Percentiles rank a stretch among this genome's conserved stretches.
Evolutionary conservation across 1,284 basidiomycete genomes (phyloP).

Genomic region (Agaricales sp.): DNA sequence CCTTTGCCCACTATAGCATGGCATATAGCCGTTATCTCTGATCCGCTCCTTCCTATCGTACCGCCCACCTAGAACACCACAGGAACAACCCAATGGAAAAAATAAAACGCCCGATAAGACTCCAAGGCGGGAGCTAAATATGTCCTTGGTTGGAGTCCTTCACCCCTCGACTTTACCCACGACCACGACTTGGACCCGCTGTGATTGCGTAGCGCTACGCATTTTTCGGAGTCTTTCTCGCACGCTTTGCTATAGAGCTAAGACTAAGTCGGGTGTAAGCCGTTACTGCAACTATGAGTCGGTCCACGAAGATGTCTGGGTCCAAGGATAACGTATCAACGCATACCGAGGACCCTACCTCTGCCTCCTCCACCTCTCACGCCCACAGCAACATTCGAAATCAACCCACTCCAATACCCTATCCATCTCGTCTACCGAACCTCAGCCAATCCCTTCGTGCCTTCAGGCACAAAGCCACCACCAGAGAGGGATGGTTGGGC

Average conservation of each 20-base stretch:
- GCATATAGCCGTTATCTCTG: neutral
- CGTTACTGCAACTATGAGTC: neutral
- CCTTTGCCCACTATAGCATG: neutral
- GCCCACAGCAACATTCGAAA: no score
- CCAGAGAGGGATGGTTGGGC: conserved; percentile 62
- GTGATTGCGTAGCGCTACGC: neutral
- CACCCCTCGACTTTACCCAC: neutral
- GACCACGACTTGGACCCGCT: neutral
- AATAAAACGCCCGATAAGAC: neutral
- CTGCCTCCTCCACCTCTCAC: neutral
- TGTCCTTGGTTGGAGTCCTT: neutral
- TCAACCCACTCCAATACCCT: no score
- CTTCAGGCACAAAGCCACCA: conserved; percentile 25
- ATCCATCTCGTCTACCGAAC: neutral
- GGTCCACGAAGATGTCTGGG: neutral
- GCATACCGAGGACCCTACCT: neutral
- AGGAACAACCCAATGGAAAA: no score
- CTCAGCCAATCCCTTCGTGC: conserved; percentile 1
- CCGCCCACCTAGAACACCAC: no score
- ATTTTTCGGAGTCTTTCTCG: neutral
- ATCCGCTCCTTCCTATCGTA: neutral
- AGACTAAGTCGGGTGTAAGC: neutral
- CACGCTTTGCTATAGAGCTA: neutral
- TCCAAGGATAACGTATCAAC: no score
- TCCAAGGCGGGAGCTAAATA: neutral